Evolutionary conservation across 2,329 filamentous ascomycete genomes (phyloP), one percentile per base, ranked within the genome.

Genomic region (Plenodomus tracheiphilus): DNA sequence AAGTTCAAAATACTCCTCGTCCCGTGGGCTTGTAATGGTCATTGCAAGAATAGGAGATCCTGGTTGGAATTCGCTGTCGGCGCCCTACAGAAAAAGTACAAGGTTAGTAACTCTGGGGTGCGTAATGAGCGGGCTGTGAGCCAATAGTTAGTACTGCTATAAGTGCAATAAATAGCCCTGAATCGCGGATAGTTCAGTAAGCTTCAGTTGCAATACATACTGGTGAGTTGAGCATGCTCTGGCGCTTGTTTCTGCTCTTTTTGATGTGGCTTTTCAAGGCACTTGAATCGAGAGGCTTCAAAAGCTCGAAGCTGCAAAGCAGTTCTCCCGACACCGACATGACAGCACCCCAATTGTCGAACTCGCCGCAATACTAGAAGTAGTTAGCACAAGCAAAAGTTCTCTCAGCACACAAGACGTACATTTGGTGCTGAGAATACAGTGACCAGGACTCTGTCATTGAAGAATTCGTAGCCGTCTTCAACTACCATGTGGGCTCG

Each of bases 401-500:
- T 25, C 21, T 41, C 3, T 19, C 9, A 10, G 19, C 9, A 6
- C 4, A 17, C 17, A n/a, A 17, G n/a, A 16, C 90, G 82, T 79
- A 96, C 91, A 68, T 99, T 99, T 20, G 94, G 94, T 41, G 94
- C 94, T 56, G 91, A 97, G 72, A 99, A 99, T 1, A 99, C 93
- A 2, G 94, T 99, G 39, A 99, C 94, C 51, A 99, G 75, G 39
- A 97, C 88, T 49, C 94, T 83, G 71, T 99, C 94, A 54, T 89
- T 96, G 74, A 97, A 99, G 74, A 99, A 99, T 68, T 99, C 94
- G 74, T 99, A 99, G 10, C 94, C 94, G 70, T 99, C 94, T 73
- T 99, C 94, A 18, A 99, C 94, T 43, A 99, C 94, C 94, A 97
- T 97, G 76, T 99, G 94, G 41, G 94, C 94, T 59, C 94, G 87